phyloP scores from a whole-genome alignment of 139 green algal genomes.

The Chlamydomonas schloesseri region DNA sequence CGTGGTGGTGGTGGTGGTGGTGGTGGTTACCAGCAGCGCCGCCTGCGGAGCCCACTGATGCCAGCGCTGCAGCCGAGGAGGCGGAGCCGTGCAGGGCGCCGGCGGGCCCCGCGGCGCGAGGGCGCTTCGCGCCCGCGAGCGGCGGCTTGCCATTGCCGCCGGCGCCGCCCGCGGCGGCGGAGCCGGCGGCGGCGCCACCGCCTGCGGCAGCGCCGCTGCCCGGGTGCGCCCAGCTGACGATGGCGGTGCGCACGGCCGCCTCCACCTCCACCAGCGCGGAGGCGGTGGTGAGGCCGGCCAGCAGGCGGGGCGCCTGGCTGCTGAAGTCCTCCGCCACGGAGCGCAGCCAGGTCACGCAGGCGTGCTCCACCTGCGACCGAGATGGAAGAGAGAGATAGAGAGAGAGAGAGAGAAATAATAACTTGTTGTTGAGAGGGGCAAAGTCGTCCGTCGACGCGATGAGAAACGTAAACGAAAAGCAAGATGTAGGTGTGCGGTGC shows the following conservation, averaged over 20 bases:
- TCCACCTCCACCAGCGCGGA: conserved; percentile 67
- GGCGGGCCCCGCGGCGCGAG: background rate
- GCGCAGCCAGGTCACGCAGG: conserved; percentile 76
- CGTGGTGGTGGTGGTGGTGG: background rate
- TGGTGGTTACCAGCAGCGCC: background rate
- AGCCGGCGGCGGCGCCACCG: background rate
- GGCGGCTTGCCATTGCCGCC: no score
- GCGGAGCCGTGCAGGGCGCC: background rate
- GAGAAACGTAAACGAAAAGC: no score
- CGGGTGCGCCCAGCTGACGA: conserved; percentile 56
- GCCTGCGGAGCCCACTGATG: background rate
- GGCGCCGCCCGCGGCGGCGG: background rate
- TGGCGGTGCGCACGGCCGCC: conserved; percentile 54
- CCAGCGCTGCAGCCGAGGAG: background rate
- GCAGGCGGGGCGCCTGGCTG: conserved; percentile 56
- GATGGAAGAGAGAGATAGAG: no score
- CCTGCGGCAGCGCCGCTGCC: background rate
- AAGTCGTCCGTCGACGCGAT: no score
- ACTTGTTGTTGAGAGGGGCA: no score
- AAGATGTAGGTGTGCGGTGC: no score
- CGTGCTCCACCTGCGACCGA: conserved; percentile 66
- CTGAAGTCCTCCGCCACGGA: conserved; percentile 56
- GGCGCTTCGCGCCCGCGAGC: background rate
- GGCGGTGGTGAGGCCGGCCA: conserved; percentile 55
- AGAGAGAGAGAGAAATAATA: no score